Percentiles rank a stretch among this genome's conserved stretches.
Conservation (phyloP, 2,329 filamentous ascomycete genomes). For the Juglanconis juglandina region DNA sequence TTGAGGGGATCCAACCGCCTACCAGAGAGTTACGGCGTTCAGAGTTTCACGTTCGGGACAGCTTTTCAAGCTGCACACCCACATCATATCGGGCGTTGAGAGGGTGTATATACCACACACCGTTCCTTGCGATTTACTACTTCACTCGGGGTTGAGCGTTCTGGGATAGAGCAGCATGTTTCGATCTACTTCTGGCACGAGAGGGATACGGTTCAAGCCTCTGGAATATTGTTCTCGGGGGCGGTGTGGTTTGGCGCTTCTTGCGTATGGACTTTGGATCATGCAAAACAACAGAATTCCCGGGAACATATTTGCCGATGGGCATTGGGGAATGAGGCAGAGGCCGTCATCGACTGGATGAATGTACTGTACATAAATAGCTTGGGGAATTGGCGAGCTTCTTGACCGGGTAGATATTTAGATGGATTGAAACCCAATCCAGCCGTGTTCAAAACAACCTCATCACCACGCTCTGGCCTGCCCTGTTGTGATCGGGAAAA, state of each 20-base stretch:
- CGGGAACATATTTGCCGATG: neutral
- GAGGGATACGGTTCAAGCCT: neutral
- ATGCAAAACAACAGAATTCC: neutral
- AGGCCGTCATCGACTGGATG: conserved; percentile 2
- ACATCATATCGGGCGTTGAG: conserved; percentile 4
- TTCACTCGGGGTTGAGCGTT: conserved; percentile 1
- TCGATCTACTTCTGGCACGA: neutral
- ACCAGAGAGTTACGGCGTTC: conserved; percentile 9
- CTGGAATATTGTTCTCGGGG: neutral
- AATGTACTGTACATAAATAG: conserved; percentile 10
- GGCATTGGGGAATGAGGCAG: neutral
- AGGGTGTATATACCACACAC: conserved; percentile 11
- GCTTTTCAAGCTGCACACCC: conserved; percentile 2
- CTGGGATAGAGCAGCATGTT: conserved; percentile 13
- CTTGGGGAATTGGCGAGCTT: neutral
- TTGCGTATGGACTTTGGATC: conserved; percentile 7
- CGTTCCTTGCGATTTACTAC: conserved; percentile 6
- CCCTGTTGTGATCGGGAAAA: no score
- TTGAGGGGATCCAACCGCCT: conserved; percentile 7
- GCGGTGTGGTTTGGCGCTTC: neutral
- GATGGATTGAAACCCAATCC: conserved; percentile 2
- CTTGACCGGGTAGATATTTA: conserved; percentile 15
- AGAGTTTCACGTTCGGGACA: conserved; percentile 4
- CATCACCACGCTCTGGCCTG: no score
- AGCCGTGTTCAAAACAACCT: conserved; percentile 2